Conservation (phyloP, 164 flowering plant genomes). For the Umbellularia californica region DNA sequence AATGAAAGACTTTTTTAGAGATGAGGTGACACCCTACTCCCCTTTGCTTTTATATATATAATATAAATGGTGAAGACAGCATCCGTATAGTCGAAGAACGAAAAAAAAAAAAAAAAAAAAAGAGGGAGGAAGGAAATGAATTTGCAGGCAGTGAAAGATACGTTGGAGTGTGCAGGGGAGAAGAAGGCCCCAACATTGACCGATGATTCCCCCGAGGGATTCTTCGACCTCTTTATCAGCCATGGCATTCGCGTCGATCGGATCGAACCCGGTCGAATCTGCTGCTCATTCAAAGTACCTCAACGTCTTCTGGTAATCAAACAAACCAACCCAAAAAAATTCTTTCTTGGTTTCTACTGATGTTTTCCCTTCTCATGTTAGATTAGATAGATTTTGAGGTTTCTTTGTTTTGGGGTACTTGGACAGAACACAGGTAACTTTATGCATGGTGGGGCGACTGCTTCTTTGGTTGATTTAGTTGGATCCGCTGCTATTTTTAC, state of each 20-base stretch:
- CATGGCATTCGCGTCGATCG: constrained; percentile 11
- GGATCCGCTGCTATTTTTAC: constrained; percentile 18
- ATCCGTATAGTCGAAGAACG: too few species aligned
- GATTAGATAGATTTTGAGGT: background rate
- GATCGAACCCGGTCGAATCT: constrained; percentile 15
- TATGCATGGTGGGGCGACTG: constrained; percentile 20
- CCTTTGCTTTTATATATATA: too few species aligned
- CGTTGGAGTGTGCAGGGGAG: constrained; percentile 3
- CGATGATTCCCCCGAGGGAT: background rate
- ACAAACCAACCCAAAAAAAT: background rate
- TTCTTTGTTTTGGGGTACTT: background rate
- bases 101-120: too few species aligned
- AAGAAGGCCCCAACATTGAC: constrained; percentile 1
- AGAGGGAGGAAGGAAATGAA: constrained; percentile 1
- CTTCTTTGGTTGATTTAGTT: constrained; percentile 14
- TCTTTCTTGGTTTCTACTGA: background rate
- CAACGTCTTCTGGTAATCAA: constrained; percentile 9
- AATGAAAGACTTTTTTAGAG: too few species aligned
- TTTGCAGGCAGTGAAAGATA: constrained; percentile 6
- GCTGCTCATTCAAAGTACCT: constrained; percentile 17
- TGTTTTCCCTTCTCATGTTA: background rate
- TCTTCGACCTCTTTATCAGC: constrained; percentile 9
- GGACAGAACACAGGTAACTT: constrained; percentile 11
- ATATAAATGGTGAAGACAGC: too few species aligned
- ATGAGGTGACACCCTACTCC: too few species aligned